Base-by-base conservation (phyloP, 1,284 basidiomycete species). In the Pseudozyma thailandica region DNA sequence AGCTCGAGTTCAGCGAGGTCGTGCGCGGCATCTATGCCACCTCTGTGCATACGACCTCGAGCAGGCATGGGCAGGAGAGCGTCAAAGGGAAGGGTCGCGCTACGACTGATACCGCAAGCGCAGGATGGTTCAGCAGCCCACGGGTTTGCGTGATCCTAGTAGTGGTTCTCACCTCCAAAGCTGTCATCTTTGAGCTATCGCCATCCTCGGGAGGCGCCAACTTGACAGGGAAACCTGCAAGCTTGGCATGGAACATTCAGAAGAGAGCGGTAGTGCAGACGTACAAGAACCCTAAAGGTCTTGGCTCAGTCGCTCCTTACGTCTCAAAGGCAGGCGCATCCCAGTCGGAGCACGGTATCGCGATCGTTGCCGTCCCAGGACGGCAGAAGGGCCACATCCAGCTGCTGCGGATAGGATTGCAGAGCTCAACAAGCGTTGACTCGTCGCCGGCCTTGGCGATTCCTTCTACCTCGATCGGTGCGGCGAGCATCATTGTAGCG, bases 311-410 rank as follows among this genome's bases (percentile, higher is more conserved):
- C 1, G 63, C 70, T 3, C 55, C 56, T 3, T 38, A 54, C 31
- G 54, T 50, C 39, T 45, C 28, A 8, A 15, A 33, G 4, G 27
- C 37, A 5, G 10, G 5, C 1, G 26, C 18, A n/a, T 16, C 44
- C 26, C 10, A 28, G 1, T 1, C 33, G 6, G 8, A 33, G 6
- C 50, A 46, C 3, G 23, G 35, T 4, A 49, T 43, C 33, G 64
- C 46, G 0, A 55, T 80, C 8, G 56, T 79, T 18, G 75, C 75
- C 6, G 23, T 80, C 5, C 66, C 77, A 3, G 78, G 78, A 4
- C 55, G 75, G 13, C 77, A 80, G 33, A 70, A 66, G 41, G 78
- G 78, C 0, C 78, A 78, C 35, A 73, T 80, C 3, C 78, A 80
- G 59, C 56, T 79, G 10, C 28, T 77, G 15, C 42, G 46, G 12